Evolutionary conservation across 78 protist species (phyloP).

Genomic region (Dictyostelium firmibasis): DNA sequence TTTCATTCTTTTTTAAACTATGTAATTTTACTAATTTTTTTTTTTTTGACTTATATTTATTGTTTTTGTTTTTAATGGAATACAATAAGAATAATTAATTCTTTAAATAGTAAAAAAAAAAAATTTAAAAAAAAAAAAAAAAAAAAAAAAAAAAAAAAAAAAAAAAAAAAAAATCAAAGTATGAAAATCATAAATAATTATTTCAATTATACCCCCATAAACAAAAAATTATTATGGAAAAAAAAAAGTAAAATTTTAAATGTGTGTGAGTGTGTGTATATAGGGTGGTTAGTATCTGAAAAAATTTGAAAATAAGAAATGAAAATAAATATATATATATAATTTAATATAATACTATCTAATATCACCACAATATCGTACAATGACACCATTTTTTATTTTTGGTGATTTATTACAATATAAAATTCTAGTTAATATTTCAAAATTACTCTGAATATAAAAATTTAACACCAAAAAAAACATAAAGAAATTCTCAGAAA

Average conservation of each 20-base stretch:
- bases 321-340: no score
- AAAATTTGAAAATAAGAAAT: background rate
- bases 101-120: background rate
- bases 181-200: background rate
- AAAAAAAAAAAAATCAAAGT: background rate
- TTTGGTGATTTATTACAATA: background rate
- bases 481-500: no score
- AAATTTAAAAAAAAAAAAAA: background rate
- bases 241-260: background rate
- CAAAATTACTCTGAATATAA: background rate
- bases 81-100: background rate
- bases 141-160: background rate
- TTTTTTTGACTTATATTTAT: background rate
- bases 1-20: background rate
- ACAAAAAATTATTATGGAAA: background rate
- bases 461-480: no score
- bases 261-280: background rate
- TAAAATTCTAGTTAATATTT: background rate
- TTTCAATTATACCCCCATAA: no score
- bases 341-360: no score
- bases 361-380: background rate
- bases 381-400: background rate
- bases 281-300: background rate
- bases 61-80: background rate
- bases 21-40: background rate